phyloP scores from a whole-genome alignment of 257 asterid species.

The Petunia axillaris region DNA sequence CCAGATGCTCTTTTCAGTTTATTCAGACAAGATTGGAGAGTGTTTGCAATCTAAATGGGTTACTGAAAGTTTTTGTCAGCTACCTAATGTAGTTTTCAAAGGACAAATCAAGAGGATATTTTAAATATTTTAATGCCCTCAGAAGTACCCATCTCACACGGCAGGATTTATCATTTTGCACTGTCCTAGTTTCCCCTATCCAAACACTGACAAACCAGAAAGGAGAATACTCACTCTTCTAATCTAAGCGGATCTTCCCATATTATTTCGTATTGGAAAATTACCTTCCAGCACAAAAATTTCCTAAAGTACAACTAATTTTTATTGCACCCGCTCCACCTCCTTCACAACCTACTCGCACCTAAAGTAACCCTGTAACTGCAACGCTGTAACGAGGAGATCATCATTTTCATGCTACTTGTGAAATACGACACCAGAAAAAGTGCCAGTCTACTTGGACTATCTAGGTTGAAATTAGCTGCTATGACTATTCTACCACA shows the following conservation, averaged over 20 bases:
- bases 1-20: neutral
- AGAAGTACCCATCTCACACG: conserved; percentile 5
- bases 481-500: neutral
- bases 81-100: conserved; percentile 1
- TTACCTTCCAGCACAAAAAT: neutral
- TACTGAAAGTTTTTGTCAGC: conserved; percentile 6
- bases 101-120: neutral
- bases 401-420: neutral
- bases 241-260: conserved; percentile 11
- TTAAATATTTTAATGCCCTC: neutral
- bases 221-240: neutral
- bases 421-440: neutral
- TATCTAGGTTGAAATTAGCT: conserved; percentile 1
- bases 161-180: neutral
- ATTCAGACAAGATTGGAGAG: neutral
- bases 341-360: conserved; percentile 5
- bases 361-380: conserved; percentile 15
- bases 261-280: conserved; percentile 8
- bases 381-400: conserved; percentile 3
- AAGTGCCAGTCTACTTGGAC: conserved; percentile 15
- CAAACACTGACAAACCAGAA: neutral
- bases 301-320: neutral
- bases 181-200: neutral
- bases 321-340: conserved; percentile 7
- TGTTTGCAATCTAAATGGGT: neutral